Evolutionary conservation across 2,329 filamentous ascomycete genomes (phyloP), one percentile per base, ranked within the genome.

Genomic region (Claviceps maximensis): DNA sequence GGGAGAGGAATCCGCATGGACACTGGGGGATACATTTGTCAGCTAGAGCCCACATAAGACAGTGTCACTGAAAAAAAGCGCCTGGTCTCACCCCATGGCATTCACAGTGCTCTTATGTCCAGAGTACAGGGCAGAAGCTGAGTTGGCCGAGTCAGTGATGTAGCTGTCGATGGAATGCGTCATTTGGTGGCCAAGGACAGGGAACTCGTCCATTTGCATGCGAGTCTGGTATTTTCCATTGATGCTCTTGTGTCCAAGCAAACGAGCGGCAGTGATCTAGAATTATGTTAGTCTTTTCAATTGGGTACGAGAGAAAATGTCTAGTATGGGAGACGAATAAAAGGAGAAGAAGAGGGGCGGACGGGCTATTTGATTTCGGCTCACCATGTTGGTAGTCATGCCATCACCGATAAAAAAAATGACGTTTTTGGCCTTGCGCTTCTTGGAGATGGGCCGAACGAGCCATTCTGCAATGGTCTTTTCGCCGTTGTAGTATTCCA

Each of bases 71-170:
- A 15, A 25, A 21, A 9, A 27, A 13, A n/a, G n/a, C n/a, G n/a
- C n/a, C n/a, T n/a, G n/a, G n/a, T n/a, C 65, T 60, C 60, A 84
- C 67, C 84, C 86, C 69, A 93, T 79, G 29, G 86, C 85, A 62
- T 93, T 90, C 58, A 91, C 87, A 0, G 82, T 86, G 62, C 80
- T 85, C 76, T 93, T 93, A 73, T 93, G 87, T 36, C 88, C 88
- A 25, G 79, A 82, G 71, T 91, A 93, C 19, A 93, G 74, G 17
- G 87, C 86, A 45, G 84, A 87, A 4, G 87, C 87, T 5, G 84
- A 89, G 71, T 93, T 93, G 69, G 88, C 88, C 56, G 84, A 88
- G 67, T 93, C 87, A 40, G 87, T 93, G 64, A 93, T 91, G 74
- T 87, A 91, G 49, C 76, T 82, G 70, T 91, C 87, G 63, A 93